Conservation (phyloP, 202 grass and related monocot genomes). For the Sporobolus alterniflorus region DNA sequence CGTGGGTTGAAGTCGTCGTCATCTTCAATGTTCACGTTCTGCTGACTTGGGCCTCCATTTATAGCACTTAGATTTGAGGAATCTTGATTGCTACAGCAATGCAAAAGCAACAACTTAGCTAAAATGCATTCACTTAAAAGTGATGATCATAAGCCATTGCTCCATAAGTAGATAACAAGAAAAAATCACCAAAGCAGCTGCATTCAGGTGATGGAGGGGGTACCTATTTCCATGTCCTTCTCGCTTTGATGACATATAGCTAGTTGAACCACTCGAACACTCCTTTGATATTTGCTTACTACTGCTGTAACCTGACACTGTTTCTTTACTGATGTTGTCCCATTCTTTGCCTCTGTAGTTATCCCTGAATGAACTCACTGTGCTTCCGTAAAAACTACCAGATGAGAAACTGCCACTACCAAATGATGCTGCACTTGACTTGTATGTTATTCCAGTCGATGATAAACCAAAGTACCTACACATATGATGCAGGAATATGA, state of each 20-base stretch:
- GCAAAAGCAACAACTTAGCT: not conserved
- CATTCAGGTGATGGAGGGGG: not conserved
- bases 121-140: not conserved
- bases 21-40: slow-evolving; percentile 45
- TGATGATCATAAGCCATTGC: not conserved
- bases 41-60: slow-evolving; percentile 21
- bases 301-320: slow-evolving; percentile 9
- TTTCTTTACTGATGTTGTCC: slow-evolving; percentile 23
- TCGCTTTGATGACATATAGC: slow-evolving; percentile 17
- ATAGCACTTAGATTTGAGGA: slow-evolving; percentile 1
- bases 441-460: slow-evolving; percentile 61
- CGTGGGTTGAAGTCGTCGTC: slow-evolving; percentile 66
- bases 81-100: slow-evolving; percentile 16
- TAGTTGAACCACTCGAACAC: slow-evolving; percentile 1
- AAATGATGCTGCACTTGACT: slow-evolving; percentile 46
- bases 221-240: slow-evolving; percentile 21
- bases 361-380: slow-evolving; percentile 37
- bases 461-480: slow-evolving; percentile 73
- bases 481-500: slow-evolving; percentile 7
- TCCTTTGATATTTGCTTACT: slow-evolving; percentile 28
- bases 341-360: slow-evolving; percentile 35
- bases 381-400: slow-evolving; percentile 38
- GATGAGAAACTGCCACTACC: slow-evolving; percentile 48
- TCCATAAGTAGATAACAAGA: not conserved
- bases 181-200: not conserved